A percentile compares a stretch with the other conserved stretches of the same genome.
phyloP scores from a whole-genome alignment of 192 early-diverging fungal species.

The Allomyces javanicus region DNA sequence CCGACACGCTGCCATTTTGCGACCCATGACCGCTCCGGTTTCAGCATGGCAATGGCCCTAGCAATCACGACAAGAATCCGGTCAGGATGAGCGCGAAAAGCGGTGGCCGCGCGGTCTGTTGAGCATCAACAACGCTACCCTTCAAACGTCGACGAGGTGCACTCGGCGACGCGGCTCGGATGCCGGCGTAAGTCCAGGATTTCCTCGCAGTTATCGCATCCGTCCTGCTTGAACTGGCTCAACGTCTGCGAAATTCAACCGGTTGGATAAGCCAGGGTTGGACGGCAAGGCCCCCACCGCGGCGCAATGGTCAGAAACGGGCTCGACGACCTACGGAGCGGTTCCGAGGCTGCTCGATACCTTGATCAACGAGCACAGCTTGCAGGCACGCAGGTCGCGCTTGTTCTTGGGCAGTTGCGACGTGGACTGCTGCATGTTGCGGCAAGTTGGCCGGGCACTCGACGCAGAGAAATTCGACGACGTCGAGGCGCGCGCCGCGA shows the following conservation, averaged over 20 bases:
- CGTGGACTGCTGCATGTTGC: background rate
- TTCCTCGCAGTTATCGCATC: slow-evolving; percentile 70
- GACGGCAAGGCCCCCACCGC: background rate
- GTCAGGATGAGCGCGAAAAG: background rate
- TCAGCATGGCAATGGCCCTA: slow-evolving; percentile 48
- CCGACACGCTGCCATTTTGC: slow-evolving; percentile 48
- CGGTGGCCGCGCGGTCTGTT: background rate
- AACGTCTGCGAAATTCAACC: slow-evolving; percentile 23
- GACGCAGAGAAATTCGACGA: no score
- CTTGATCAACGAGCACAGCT: slow-evolving; percentile 62
- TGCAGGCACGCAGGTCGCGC: slow-evolving; percentile 55
- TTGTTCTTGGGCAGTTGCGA: slow-evolving; percentile 31
- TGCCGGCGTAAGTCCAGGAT: slow-evolving; percentile 45
- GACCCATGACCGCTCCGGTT: slow-evolving; percentile 56
- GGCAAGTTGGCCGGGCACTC: no score
- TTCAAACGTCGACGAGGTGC: slow-evolving; percentile 57
- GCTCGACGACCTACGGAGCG: no score
- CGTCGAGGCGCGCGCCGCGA: no score
- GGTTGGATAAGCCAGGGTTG: background rate
- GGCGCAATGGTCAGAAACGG: no score
- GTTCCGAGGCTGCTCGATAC: slow-evolving; percentile 9
- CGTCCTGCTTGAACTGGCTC: slow-evolving; percentile 41
- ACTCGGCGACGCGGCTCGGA: slow-evolving; percentile 43
- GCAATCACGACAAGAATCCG: background rate
- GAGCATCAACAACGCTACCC: slow-evolving; percentile 19